Evolutionary conservation across 768 basidiomycete genomes (phyloP).

Genomic region (Russula griseocarnosa): DNA sequence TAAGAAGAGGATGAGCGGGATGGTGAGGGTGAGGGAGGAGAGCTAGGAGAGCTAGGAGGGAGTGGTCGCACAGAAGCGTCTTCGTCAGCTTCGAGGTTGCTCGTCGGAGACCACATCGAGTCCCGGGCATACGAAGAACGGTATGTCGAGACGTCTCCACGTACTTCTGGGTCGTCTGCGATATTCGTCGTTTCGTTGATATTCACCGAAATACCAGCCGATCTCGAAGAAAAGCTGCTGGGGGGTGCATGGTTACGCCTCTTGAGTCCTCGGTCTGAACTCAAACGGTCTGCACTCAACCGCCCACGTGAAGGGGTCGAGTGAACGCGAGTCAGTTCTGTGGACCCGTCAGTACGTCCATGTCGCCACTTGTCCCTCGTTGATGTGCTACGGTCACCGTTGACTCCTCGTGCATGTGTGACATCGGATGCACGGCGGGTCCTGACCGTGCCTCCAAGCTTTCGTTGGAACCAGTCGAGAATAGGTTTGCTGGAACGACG

Average conservation of each 20-base stretch:
- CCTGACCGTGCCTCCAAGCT: constrained; percentile 67
- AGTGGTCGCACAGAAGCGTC: constrained; percentile 89
- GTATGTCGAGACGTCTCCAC: constrained; percentile 43
- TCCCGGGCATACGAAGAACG: constrained; percentile 62
- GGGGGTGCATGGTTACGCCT: constrained; percentile 27
- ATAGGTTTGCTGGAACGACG: constrained; percentile 78
- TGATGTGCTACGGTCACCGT: constrained; percentile 18
- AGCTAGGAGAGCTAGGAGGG: constrained; percentile 83
- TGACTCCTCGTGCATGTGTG: constrained; percentile 20
- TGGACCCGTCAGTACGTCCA: constrained; percentile 26
- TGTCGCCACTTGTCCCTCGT: constrained; percentile 22
- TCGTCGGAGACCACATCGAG: constrained; percentile 76
- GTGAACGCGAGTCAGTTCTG: constrained; percentile 27
- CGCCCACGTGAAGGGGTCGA: constrained; percentile 28
- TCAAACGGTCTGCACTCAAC: constrained; percentile 29
- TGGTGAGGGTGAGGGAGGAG: constrained; percentile 81
- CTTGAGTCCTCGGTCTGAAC: constrained; percentile 28
- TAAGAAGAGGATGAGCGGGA: constrained; percentile 82
- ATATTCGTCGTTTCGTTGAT: constrained; percentile 42
- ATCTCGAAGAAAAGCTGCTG: constrained; percentile 25
- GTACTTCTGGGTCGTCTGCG: constrained; percentile 32
- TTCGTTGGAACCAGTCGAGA: constrained; percentile 87
- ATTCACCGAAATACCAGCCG: constrained; percentile 55
- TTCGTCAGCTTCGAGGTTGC: constrained; percentile 81
- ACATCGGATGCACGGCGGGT: constrained; percentile 47